Evolutionary conservation across 2,329 filamentous ascomycete genomes (phyloP), one percentile per base, ranked within the genome.

Genomic region (Fusarium tanahbumbuense): DNA sequence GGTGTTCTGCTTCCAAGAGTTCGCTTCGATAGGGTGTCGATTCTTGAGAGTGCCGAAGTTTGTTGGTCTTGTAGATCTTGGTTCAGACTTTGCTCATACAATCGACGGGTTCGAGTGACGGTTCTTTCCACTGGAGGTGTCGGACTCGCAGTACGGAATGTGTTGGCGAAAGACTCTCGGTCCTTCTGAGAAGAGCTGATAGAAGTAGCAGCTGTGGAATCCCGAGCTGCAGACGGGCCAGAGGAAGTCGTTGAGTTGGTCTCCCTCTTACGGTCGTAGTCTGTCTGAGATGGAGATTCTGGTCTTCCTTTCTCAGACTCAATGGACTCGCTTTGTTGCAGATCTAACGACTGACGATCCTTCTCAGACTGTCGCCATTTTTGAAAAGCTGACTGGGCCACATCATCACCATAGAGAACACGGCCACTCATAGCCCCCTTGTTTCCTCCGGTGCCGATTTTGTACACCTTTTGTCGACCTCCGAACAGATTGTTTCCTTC

Each of bases 401-500:
- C 88, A 78, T 99, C 96, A 72, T 96, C 91, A 27, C 97, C 94
- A 76, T 98, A 98, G 4, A 97, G 79, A 0, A 90, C 69, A 88
- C 90, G 25, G 87, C 92, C 92, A 47, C 84, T 82, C 84, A 93
- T 87, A 47, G 85, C 86, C 22, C 83, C 82, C 4, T 83, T 84
- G 45, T 77, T 77, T 22, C 79, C 79, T 27, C 85, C 85, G 6
- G 83, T 84, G 1, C 92, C 86, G 69, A 97, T 92, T 79, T 93
- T 94, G 80, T 97, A 98, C 40, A 98, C 91, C 82, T 98, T 98
- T 78, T 98, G 96, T 46, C 96, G 89, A 18, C 96, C 96, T 60
- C 96, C 96, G 80, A 99, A 99, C 60, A 99, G 81, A 72, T 93
- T 92, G 77, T 98, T 99, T 47, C 95, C 94, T 77, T 98, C 95